These are phyloP conservation scores for Hymenoscyphus infarciens DNA, from an alignment of 2,329 filamentous ascomycete genomes.

Conservation along the genomic window DNA sequence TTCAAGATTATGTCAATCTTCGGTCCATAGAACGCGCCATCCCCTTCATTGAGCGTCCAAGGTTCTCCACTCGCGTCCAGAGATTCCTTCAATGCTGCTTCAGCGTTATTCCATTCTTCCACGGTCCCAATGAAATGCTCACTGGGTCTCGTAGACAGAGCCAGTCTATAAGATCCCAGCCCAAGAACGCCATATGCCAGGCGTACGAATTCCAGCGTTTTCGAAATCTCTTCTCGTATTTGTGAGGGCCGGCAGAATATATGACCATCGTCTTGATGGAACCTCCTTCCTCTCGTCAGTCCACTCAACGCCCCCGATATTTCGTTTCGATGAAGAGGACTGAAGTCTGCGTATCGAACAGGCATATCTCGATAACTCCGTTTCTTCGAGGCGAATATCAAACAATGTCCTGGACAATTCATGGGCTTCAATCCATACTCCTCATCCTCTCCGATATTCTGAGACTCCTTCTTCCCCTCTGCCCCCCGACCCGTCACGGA, in stretches of 20 bases:
- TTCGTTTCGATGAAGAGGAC: slow-evolving; percentile 82
- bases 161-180: slow-evolving; percentile 69
- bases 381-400: slow-evolving; percentile 72
- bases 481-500: slow-evolving; percentile 57
- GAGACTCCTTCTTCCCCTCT: slow-evolving; percentile 34
- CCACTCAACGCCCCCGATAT: slow-evolving; percentile 77
- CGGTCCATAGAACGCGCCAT: slow-evolving; percentile 87
- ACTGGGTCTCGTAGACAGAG: slow-evolving; percentile 73
- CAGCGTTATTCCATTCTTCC: slow-evolving; percentile 67
- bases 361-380: slow-evolving; percentile 79
- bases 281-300: slow-evolving; percentile 77
- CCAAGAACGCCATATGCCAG: slow-evolving; percentile 67
- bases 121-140: slow-evolving; percentile 73
- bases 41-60: slow-evolving; percentile 75
- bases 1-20: slow-evolving; percentile 85
- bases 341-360: slow-evolving; percentile 82
- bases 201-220: slow-evolving; percentile 70
- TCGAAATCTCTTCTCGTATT: slow-evolving; percentile 69
- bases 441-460: slow-evolving; percentile 53
- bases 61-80: slow-evolving; percentile 60
- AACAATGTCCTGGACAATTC: slow-evolving; percentile 88
- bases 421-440: slow-evolving; percentile 87
- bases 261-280: slow-evolving; percentile 88
- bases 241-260: slow-evolving; percentile 82
- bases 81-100: slow-evolving; percentile 61